phyloP scores from a whole-genome alignment of 805 yeast genomes.

The Ogataea haglerorum region DNA sequence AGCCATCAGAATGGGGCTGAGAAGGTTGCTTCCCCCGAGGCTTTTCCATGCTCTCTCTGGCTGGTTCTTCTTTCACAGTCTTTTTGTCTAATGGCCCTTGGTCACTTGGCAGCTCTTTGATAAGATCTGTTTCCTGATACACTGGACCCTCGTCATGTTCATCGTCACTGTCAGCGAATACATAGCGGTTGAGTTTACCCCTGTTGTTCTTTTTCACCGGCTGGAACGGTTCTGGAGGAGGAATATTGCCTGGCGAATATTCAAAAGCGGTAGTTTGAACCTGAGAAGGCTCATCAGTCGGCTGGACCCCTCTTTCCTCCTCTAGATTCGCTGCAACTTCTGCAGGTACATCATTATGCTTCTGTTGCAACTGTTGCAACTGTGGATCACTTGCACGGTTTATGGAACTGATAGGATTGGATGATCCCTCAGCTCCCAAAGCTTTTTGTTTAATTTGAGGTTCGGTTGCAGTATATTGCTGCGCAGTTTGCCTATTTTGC shows the following conservation, averaged over 20 bases:
- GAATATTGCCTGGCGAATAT: not conserved
- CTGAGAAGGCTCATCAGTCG: no score
- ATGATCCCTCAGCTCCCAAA: not conserved
- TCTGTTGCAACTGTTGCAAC: no score
- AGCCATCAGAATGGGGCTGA: no score
- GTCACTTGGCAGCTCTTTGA: not conserved
- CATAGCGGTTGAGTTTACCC: conserved; percentile 27
- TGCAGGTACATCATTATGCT: no score
- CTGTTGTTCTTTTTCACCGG: conserved; percentile 12
- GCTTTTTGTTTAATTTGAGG: not conserved
- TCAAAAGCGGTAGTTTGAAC: no score
- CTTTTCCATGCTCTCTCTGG: no score
- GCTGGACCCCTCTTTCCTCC: no score
- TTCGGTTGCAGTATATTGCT: not conserved
- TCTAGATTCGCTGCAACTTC: no score
- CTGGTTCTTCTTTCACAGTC: not conserved
- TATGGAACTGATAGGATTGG: no score
- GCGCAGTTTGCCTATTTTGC: not conserved
- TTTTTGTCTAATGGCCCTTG: not conserved
- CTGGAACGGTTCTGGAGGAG: conserved; percentile 11
- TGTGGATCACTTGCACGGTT: no score
- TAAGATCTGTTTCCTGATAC: conserved; percentile 11
- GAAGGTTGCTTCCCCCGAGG: no score
- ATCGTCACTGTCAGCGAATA: conserved; percentile 27
- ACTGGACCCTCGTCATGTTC: conserved; percentile 21